Evolutionary conservation across 306 rosid genomes (phyloP), one percentile per base, ranked within the genome.

Genomic region (Cucurbita ficifolia): DNA sequence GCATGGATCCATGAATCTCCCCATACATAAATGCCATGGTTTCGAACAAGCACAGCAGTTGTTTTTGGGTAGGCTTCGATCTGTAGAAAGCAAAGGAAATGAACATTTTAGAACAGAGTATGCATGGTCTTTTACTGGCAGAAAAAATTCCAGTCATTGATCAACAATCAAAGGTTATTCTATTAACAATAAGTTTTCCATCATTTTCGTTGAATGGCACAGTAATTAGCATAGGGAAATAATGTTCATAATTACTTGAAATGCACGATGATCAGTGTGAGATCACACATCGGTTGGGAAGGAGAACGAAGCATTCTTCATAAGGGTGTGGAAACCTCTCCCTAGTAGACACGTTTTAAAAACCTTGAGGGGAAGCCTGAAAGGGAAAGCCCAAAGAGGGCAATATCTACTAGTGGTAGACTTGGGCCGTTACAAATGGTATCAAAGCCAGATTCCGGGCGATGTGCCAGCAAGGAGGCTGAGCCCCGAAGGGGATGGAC

Each of bases 21-120:
- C 98, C 97, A 94, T 65, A 94, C 51, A 83, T 88, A 94, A 76
- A 94, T 60, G 72, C 98, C 98, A 67, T 90, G 97, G 87, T 94
- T 94, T 60, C 98, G 98, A 79, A 94, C 98, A 87, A 94, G 97
- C 70, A 94, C 98, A 38, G 98, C 98, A 55, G 98, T 89, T 57
- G 98, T 71, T 87, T 87, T 94, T 2, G 97, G 98, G 86, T 94
- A 94, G 60, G 90, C 96, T 81, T 86, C 88, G 78, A 94, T 89
- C 98, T 94, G 57, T 43, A 81, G 54, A 65, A 75, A 58, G 73
- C 45, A 62, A 64, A 64, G 51, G 35, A 70, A 67, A 43, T 67
- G 54, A 43, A 11, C 3, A 43, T 45, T 45, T 45, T 45, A 43
- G 54, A 19, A 45, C 17, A 42, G 43, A 55, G 59, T 40, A 39